Evolutionary conservation across 176 grass and related monocot species (phyloP).

Genomic region (Metroxylon sagu): DNA sequence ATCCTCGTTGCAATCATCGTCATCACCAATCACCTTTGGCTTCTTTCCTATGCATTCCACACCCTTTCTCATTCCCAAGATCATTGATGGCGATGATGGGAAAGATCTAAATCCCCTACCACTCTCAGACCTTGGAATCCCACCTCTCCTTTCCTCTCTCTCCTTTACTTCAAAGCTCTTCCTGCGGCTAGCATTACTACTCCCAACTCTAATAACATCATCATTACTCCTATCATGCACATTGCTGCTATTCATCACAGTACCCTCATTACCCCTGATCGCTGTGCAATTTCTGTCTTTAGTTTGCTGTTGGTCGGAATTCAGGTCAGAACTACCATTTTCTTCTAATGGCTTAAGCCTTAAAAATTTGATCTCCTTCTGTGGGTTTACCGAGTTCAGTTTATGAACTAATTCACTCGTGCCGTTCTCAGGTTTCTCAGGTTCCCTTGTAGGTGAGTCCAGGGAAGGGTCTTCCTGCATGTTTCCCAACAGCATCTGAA

Average conservation of each 20-base stretch:
- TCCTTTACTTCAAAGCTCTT: slow-evolving; percentile 64
- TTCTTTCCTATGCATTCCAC: slow-evolving; percentile 64
- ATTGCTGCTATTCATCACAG: slow-evolving; percentile 1
- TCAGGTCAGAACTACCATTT: not conserved
- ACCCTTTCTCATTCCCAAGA: slow-evolving; percentile 62
- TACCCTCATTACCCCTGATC: slow-evolving; percentile 24
- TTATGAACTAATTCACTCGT: not conserved
- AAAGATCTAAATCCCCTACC: slow-evolving; percentile 70
- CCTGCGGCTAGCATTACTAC: slow-evolving; percentile 16
- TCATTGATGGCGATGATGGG: slow-evolving; percentile 79
- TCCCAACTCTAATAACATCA: slow-evolving; percentile 15
- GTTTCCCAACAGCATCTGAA: slow-evolving; percentile 51
- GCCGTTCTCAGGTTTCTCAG: not conserved
- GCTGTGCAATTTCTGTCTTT: slow-evolving; percentile 6
- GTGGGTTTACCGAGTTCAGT: not conserved
- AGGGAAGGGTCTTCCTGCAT: slow-evolving; percentile 25
- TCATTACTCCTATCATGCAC: slow-evolving; percentile 34
- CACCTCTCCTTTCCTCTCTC: slow-evolving; percentile 37
- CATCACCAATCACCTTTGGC: slow-evolving; percentile 44
- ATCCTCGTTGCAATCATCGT: slow-evolving; percentile 35
- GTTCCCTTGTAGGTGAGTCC: slow-evolving; percentile 18
- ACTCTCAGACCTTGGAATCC: slow-evolving; percentile 54
- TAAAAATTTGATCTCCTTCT: slow-evolving; percentile 7
- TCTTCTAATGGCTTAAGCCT: slow-evolving; percentile 2
- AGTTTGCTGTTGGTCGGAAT: slow-evolving; percentile 17